Evolutionary conservation across 495 filamentous ascomycete genomes (phyloP).

Genomic region (Neurospora cerealis): DNA sequence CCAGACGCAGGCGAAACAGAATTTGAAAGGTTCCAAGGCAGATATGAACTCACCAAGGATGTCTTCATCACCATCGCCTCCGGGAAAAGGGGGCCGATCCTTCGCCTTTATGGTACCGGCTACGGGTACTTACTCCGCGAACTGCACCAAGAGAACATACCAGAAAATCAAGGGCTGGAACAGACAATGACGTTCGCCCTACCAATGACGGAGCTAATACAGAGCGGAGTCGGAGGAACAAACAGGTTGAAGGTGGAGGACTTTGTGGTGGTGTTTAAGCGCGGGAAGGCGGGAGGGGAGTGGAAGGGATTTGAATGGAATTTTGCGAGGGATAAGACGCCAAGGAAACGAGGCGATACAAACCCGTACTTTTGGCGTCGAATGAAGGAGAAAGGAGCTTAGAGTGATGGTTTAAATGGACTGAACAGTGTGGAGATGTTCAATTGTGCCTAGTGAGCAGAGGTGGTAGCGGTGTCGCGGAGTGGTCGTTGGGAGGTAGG

Average conservation of each 20-base stretch:
- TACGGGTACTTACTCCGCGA: slow-evolving; percentile 6
- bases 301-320: neutral
- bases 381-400: neutral
- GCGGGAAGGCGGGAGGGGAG: neutral
- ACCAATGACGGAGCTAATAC: slow-evolving; percentile 5
- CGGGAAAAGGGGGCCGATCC: neutral
- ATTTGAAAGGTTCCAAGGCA: neutral
- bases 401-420: neutral
- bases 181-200: slow-evolving; percentile 8
- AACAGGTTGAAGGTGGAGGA: slow-evolving; percentile 3
- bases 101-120: neutral
- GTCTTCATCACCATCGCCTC: neutral
- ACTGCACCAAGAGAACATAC: no score
- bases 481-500: neutral
- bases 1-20: neutral
- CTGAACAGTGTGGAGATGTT: neutral
- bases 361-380: neutral
- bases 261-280: slow-evolving; percentile 4
- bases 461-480: neutral
- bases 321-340: neutral
- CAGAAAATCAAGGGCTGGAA: neutral
- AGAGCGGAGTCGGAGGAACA: slow-evolving; percentile 5
- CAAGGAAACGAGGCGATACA: neutral
- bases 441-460: neutral
- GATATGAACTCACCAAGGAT: neutral